Evolutionary conservation across 164 flowering plant genomes (phyloP).

Genomic region (Liriodendron chinense): DNA sequence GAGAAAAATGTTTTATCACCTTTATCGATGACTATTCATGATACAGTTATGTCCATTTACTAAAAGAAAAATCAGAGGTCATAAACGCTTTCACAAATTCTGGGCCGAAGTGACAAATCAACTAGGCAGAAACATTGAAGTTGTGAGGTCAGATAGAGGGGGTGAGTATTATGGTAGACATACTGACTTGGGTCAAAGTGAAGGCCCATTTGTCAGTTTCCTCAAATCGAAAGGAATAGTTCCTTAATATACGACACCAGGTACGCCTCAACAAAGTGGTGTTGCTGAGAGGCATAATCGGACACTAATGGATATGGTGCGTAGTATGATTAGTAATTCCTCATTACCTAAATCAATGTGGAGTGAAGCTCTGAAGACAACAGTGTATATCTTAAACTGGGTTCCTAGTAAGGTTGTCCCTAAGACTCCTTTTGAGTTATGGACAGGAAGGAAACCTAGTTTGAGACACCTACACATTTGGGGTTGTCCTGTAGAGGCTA

Average conservation of each 20-base stretch:
- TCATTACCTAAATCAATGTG: background rate
- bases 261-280: background rate
- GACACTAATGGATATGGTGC: constrained; percentile 4
- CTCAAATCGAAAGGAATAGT: background rate
- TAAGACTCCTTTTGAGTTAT: constrained; percentile 6
- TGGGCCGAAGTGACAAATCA: background rate
- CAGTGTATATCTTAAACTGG: background rate
- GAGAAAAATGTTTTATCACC: too few species aligned
- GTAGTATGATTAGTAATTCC: constrained; percentile 4
- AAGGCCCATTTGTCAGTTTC: background rate
- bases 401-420: constrained; percentile 1
- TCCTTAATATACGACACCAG: background rate
- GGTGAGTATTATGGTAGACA: too few species aligned
- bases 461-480: background rate
- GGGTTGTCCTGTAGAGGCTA: constrained; percentile 2
- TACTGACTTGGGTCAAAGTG: background rate
- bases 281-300: constrained; percentile 3
- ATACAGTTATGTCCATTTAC: background rate
- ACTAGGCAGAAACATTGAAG: background rate
- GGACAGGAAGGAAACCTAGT: constrained; percentile 4
- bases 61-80: background rate
- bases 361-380: background rate
- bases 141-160: too few species aligned
- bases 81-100: background rate
- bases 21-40: too few species aligned